Conservation (phyloP, 495 filamentous ascomycete species). For the Trichoderma erinaceum region DNA sequence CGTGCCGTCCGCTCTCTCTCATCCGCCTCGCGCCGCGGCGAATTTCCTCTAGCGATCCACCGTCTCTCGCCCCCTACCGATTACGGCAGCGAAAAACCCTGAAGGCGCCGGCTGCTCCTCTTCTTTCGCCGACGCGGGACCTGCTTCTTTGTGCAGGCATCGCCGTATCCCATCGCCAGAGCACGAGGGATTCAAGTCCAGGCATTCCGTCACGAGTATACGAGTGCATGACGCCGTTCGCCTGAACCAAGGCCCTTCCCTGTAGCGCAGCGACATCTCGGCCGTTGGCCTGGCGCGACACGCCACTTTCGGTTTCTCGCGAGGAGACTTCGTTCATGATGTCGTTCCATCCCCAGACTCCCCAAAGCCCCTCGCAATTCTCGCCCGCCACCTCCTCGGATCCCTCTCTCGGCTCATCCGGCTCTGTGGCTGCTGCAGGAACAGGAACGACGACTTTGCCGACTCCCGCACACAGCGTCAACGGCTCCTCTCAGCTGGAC, state of each 20-base stretch:
- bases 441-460: constrained; percentile 27
- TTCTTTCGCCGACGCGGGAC: not conserved
- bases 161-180: not conserved
- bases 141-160: not conserved
- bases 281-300: constrained; percentile 5
- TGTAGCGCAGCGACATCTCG: not conserved
- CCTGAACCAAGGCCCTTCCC: not conserved
- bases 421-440: constrained; percentile 34
- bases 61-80: not conserved
- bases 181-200: not conserved
- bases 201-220: not conserved
- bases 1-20: not conserved
- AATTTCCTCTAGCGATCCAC: not conserved
- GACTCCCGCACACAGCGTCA: constrained; percentile 53
- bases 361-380: constrained; percentile 52
- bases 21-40: not conserved
- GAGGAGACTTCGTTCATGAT: constrained; percentile 29
- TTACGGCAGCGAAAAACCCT: not conserved
- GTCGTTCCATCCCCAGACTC: constrained; percentile 54
- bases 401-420: constrained; percentile 28
- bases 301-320: constrained; percentile 4
- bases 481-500: constrained; percentile 41
- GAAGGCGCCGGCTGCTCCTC: constrained; percentile 7
- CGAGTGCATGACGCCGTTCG: constrained; percentile 1
- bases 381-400: constrained; percentile 36